phyloP scores from a whole-genome alignment of 2,329 filamentous ascomycete genomes.

The Colletotrichum truncatum region DNA sequence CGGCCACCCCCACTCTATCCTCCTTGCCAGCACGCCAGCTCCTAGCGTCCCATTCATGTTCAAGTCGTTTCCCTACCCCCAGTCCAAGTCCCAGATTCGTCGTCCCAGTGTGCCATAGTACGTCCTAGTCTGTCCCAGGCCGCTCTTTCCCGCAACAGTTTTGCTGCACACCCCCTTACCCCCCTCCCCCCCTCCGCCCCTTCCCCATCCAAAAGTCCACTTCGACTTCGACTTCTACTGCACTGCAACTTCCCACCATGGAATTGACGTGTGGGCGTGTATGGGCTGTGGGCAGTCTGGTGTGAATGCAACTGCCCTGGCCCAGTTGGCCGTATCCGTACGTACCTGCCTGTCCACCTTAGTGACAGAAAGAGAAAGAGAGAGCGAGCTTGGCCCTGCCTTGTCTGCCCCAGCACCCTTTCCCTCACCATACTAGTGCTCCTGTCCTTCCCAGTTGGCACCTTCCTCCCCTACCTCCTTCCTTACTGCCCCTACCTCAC shows the following conservation, averaged over 20 bases:
- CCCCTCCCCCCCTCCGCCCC: background rate
- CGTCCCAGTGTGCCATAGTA: background rate
- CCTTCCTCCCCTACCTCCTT: background rate
- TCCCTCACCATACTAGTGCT: background rate
- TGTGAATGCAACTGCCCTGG: no score
- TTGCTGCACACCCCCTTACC: background rate
- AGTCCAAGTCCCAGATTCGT: slow-evolving; percentile 3
- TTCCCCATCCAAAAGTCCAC: background rate
- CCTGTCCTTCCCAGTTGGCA: slow-evolving; percentile 10
- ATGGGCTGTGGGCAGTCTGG: background rate
- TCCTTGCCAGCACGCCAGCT: slow-evolving; percentile 6
- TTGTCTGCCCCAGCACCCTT: slow-evolving; percentile 2
- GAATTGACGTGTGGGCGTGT: background rate
- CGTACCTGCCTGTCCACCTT: no score
- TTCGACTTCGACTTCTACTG: background rate
- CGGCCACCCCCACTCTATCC: slow-evolving; percentile 16
- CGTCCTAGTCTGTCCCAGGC: slow-evolving; percentile 39
- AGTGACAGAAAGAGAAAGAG: no score
- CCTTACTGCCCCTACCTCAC: background rate
- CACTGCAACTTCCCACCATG: background rate
- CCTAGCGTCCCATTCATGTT: slow-evolving; percentile 12
- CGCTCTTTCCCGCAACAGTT: slow-evolving; percentile 18
- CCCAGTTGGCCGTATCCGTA: no score
- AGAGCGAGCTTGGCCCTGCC: background rate
- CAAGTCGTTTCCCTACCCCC: background rate